Conservation (phyloP, 441 rosid species). For the Mallotus japonicus region DNA sequence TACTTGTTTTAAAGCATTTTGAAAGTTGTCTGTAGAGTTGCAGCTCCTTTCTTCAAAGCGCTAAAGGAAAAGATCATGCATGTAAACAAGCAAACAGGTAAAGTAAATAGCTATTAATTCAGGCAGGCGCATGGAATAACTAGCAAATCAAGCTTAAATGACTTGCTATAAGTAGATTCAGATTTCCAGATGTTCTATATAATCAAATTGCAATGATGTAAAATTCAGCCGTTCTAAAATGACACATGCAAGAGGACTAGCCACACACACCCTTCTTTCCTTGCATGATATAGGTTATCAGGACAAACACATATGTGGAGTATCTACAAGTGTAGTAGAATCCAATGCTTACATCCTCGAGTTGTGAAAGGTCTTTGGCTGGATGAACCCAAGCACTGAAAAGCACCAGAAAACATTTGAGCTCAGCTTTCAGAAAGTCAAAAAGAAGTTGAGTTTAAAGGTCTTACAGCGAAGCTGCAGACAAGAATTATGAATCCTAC, state of each 20-base stretch:
- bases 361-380: constrained; percentile 29
- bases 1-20: constrained; percentile 28
- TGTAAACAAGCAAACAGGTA: neutral
- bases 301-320: neutral
- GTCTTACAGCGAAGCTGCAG: neutral
- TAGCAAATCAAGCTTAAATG: too few species aligned
- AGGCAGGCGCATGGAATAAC: too few species aligned
- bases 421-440: neutral
- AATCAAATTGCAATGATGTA: neutral
- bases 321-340: constrained; percentile 1
- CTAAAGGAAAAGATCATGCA: constrained; percentile 18
- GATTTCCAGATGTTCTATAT: neutral
- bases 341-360: constrained; percentile 25
- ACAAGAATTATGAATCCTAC: constrained; percentile 3
- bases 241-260: neutral
- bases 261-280: neutral
- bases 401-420: neutral
- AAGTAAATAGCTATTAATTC: neutral
- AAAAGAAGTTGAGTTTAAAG: neutral
- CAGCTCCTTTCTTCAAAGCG: constrained; percentile 29
- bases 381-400: constrained; percentile 36
- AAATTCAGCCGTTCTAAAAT: neutral
- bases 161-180: neutral
- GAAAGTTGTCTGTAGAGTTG: constrained; percentile 21
- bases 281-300: neutral